Base-by-base conservation (phyloP, 306 rosid genomes). In the Astragalus glycyphyllos region DNA sequence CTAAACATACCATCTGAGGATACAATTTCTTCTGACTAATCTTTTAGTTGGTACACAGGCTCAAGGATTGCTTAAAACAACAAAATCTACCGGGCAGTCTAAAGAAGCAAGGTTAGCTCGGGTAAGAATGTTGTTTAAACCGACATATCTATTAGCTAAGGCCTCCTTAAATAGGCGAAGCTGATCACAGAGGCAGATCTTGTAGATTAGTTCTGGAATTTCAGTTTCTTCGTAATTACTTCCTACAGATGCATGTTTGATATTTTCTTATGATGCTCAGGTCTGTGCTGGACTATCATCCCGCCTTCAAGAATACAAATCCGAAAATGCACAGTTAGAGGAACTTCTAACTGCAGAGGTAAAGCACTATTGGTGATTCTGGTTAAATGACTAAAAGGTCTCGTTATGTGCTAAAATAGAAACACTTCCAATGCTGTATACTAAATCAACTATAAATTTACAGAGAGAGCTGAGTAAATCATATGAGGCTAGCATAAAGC, bases 21-120 rank as follows among this genome's bases (percentile, higher is more conserved):
- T 44, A 46, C 72, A 68, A 54, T 58, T 71, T 65, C 80, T 81
- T 81, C 82, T 88, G 81, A 83, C 77, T 78, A 86, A 76, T 79
- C 68, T 75, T 90, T 84, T 85, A 83, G 88, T 83, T 79, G 87
- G 57, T 78, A 32, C 71, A 78, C 85, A 94, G 99, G 99, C 99
- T 79, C 99, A 89, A 80, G 91, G 97, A 72, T 85, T 94, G 80
- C 99, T 94, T 76, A 87, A 91, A 82, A 86, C 88, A 47, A 79
- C 96, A 45, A 87, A 79, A 77, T 84, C 99, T 66, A 86, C 97
- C 59, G 99, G 99, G 74, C 95, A 89, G 84, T 91, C 97, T 26
- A 94, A 94, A 81, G 99, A 94, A 83, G 99, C 99, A 79, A 94
- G 99, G 84, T 76, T 94, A 84, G 97, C 97, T 50, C 85, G 95